Evolutionary conservation across 306 rosid species (phyloP).

Genomic region (Lathyrus oleraceus): DNA sequence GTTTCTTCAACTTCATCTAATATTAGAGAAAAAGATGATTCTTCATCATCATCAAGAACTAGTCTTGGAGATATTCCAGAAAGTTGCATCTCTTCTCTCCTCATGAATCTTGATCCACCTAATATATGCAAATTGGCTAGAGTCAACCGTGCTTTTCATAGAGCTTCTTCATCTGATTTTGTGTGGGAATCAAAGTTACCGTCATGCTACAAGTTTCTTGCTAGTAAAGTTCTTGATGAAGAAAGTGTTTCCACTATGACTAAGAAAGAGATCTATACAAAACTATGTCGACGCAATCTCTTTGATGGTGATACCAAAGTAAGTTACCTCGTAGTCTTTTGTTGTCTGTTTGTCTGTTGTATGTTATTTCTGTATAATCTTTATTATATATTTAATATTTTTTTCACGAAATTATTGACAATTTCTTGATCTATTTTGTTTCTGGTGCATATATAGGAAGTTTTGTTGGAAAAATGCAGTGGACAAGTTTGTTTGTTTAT

Average conservation of each 20-base stretch:
- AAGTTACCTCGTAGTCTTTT: background rate
- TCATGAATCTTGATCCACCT: constrained; percentile 63
- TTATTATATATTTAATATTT: background rate
- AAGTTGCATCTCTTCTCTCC: constrained; percentile 62
- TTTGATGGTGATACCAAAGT: constrained; percentile 65
- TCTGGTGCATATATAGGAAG: constrained; percentile 50
- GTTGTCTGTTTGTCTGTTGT: too few species aligned
- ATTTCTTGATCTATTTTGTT: background rate
- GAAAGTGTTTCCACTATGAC: constrained; percentile 29
- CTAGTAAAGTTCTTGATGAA: constrained; percentile 37
- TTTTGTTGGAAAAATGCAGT: constrained; percentile 71
- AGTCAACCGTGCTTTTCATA: constrained; percentile 56
- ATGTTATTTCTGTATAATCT: too few species aligned
- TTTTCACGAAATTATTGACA: background rate
- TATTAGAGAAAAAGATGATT: constrained; percentile 16
- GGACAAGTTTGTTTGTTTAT: constrained; percentile 65
- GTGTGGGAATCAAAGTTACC: constrained; percentile 83
- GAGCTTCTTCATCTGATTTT: constrained; percentile 78
- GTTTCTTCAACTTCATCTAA: constrained; percentile 39
- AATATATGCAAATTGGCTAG: constrained; percentile 74
- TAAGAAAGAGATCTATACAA: constrained; percentile 63
- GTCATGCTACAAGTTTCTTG: constrained; percentile 55
- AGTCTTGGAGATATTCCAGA: constrained; percentile 77
- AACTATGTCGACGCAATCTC: constrained; percentile 53
- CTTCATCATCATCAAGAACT: constrained; percentile 33